A percentile compares a stretch with the other conserved stretches of the same genome.
Evolutionary conservation across 306 rosid genomes (phyloP).

Genomic region (Vigna reflexopilosa): DNA sequence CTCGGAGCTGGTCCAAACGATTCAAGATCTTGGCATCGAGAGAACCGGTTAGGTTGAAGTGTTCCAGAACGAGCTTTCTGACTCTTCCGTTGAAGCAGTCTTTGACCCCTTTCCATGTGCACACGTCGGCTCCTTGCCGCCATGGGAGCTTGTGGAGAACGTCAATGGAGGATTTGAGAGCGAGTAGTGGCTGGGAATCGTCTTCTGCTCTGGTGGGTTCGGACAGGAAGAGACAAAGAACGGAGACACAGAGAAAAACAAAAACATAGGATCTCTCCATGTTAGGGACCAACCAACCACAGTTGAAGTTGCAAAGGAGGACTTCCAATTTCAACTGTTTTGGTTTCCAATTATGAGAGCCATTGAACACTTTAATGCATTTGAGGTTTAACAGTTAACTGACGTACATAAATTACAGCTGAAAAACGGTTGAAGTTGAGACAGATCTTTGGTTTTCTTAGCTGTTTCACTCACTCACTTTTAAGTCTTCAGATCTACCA

Average conservation of each 20-base stretch:
- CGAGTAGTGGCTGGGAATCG: constrained; percentile 65
- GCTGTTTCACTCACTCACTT: background rate
- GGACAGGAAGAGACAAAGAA: constrained; percentile 34
- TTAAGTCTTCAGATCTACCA: constrained; percentile 38
- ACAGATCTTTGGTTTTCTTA: constrained; percentile 22
- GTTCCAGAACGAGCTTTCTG: constrained; percentile 78
- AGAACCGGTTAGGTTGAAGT: constrained; percentile 66
- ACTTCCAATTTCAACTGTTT: constrained; percentile 27
- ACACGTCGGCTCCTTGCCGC: constrained; percentile 58
- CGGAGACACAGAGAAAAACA: constrained; percentile 13
- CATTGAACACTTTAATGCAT: constrained; percentile 36
- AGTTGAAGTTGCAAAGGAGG: constrained; percentile 7
- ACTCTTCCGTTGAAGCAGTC: constrained; percentile 82
- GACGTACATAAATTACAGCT: constrained; percentile 33
- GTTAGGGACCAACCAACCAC: background rate
- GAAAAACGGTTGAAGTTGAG: constrained; percentile 36
- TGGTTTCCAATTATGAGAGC: constrained; percentile 8
- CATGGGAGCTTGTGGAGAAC: constrained; percentile 64
- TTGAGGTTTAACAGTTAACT: constrained; percentile 2
- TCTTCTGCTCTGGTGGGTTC: constrained; percentile 44
- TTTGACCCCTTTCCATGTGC: constrained; percentile 80
- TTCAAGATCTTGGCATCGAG: constrained; percentile 64
- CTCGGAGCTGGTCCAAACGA: constrained; percentile 87
- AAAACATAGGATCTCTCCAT: constrained; percentile 42
- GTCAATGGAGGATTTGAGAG: constrained; percentile 73